Evolutionary conservation across 2,329 filamentous ascomycete genomes (phyloP).

Genomic region (Colletotrichum acutatum): DNA sequence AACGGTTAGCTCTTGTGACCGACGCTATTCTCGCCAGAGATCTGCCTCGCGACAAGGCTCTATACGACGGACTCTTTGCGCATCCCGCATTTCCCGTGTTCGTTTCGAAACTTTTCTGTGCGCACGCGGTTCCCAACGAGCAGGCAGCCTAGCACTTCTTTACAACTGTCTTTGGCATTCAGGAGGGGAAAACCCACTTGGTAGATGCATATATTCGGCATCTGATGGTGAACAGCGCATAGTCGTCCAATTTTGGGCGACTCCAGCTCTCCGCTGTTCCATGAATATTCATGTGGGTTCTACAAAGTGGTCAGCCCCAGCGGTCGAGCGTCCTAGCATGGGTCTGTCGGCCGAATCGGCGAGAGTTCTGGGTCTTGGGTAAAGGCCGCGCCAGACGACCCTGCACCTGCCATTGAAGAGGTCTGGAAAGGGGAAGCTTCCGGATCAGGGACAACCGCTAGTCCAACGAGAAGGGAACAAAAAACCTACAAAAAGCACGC

Average conservation of each 20-base stretch:
- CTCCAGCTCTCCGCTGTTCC: constrained; percentile 23
- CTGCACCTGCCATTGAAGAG: constrained; percentile 35
- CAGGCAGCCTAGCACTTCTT: not conserved
- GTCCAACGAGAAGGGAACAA: not conserved
- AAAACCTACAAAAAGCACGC: constrained; percentile 6
- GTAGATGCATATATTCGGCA: not conserved
- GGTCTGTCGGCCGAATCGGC: constrained; percentile 24
- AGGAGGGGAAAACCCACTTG: too few relatives aligned
- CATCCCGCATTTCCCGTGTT: constrained; percentile 13
- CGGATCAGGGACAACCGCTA: not conserved
- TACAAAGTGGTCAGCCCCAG: constrained; percentile 7
- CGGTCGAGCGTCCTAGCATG: constrained; percentile 11
- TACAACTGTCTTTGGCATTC: not conserved
- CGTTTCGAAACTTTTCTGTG: not conserved
- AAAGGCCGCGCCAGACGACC: constrained; percentile 19
- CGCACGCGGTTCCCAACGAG: not conserved
- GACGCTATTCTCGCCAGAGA: constrained; percentile 8
- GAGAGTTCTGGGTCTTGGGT: constrained; percentile 5
- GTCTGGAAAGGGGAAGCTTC: constrained; percentile 6
- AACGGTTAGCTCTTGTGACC: not conserved
- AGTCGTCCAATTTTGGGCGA: constrained; percentile 11
- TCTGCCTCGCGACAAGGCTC: constrained; percentile 2
- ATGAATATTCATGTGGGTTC: constrained; percentile 29
- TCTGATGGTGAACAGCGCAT: not conserved
- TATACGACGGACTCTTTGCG: constrained; percentile 6